Evolutionary conservation across 1,284 basidiomycete species (phyloP).

Genomic region (Trametes pubescens): DNA sequence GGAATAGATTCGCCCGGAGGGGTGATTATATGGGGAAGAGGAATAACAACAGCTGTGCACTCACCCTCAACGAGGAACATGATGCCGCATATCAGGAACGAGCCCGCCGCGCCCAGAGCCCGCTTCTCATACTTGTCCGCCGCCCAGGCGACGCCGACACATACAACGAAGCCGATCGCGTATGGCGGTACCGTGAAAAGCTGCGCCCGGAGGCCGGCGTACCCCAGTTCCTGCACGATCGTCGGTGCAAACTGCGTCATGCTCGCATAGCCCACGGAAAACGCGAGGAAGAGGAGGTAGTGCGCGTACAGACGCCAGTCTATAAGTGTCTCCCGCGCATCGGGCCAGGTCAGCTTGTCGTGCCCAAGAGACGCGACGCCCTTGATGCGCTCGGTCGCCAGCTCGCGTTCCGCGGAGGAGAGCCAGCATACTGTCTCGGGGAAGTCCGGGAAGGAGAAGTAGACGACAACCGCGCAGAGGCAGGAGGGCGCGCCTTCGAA

Average conservation of each 20-base stretch:
- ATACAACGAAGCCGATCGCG: constrained; percentile 47
- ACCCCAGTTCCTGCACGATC: constrained; percentile 53
- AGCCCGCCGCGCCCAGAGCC: constrained; percentile 22
- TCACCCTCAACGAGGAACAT: constrained; percentile 33
- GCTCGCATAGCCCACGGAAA: constrained; percentile 47
- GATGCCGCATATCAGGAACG: constrained; percentile 27
- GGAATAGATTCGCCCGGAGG: not conserved
- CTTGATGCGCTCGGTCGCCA: constrained; percentile 41
- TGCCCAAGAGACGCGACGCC: constrained; percentile 42
- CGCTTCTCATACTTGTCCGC: constrained; percentile 34
- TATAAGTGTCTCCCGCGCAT: constrained; percentile 39
- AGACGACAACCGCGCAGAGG: constrained; percentile 47
- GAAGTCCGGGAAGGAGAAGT: constrained; percentile 52
- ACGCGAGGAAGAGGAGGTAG: constrained; percentile 43
- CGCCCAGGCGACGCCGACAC: constrained; percentile 36
- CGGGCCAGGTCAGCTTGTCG: constrained; percentile 39
- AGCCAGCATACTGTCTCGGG: constrained; percentile 54
- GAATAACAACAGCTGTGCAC: not conserved
- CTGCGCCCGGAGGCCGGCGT: constrained; percentile 55
- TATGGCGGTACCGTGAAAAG: constrained; percentile 66
- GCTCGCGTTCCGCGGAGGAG: constrained; percentile 42
- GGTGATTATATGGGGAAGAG: not conserved
- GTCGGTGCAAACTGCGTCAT: constrained; percentile 48
- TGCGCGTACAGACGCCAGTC: constrained; percentile 47
- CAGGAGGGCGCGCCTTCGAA: constrained; percentile 56